Evolutionary conservation across 139 green algal genomes (phyloP).

Genomic region (Chlamydomonas urium): DNA sequence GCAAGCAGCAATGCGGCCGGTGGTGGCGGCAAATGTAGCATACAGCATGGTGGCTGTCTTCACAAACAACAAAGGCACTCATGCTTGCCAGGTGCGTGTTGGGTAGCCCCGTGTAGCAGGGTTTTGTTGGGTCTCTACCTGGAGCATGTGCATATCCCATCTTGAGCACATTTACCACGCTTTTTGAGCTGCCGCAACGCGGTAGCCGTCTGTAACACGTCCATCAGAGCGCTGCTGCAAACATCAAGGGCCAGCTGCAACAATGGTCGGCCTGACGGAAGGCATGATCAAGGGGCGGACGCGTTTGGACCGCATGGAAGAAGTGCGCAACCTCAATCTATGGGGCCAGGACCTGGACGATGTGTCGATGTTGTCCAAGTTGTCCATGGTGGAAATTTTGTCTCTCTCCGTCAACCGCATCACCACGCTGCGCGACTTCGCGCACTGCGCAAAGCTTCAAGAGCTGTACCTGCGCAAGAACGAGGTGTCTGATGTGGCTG

Average conservation of each 20-base stretch:
- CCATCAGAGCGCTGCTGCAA: too few relatives aligned
- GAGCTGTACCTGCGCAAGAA: conserved; percentile 71
- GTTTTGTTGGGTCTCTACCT: too few relatives aligned
- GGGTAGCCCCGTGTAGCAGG: too few relatives aligned
- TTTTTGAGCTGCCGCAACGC: too few relatives aligned
- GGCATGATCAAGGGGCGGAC: conserved; percentile 46
- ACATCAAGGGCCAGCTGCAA: neutral
- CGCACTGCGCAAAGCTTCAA: conserved; percentile 26
- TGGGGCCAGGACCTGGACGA: conserved; percentile 46
- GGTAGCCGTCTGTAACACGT: too few relatives aligned
- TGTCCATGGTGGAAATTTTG: conserved; percentile 55
- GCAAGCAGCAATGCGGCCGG: too few relatives aligned
- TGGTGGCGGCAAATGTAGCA: too few relatives aligned
- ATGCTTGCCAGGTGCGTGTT: too few relatives aligned
- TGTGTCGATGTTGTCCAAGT: conserved; percentile 18
- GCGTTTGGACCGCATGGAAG: conserved; percentile 35
- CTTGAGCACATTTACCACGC: too few relatives aligned
- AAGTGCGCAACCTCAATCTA: conserved; percentile 46
- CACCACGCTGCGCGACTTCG: conserved; percentile 40
- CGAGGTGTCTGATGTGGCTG: conserved; percentile 46
- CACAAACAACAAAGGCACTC: too few relatives aligned
- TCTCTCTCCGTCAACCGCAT: conserved; percentile 63
- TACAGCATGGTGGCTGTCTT: too few relatives aligned
- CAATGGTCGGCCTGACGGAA: conserved; percentile 40
- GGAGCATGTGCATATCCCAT: too few relatives aligned